Evolutionary conservation across 306 rosid genomes (phyloP).

Genomic region (Neltuma alba): DNA sequence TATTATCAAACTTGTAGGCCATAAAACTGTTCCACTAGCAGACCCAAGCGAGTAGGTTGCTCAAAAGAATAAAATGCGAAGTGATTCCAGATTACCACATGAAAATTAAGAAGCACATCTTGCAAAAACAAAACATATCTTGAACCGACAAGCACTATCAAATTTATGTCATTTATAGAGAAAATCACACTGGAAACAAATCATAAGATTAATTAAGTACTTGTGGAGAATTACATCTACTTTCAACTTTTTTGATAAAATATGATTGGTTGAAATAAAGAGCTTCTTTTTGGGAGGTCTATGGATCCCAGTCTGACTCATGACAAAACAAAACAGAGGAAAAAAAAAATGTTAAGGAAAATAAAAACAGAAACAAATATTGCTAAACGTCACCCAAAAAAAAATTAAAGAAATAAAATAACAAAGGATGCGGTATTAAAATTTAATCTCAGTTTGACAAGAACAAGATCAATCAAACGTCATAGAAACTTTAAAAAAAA

Average conservation of each 20-base stretch:
- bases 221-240: background rate
- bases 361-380: background rate
- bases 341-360: background rate
- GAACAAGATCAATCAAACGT: background rate
- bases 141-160: background rate
- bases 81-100: background rate
- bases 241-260: background rate
- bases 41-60: conserved; percentile 11
- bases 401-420: too few relatives aligned
- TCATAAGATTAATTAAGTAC: background rate
- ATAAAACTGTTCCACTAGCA: background rate
- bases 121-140: background rate
- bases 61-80: background rate
- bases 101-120: background rate
- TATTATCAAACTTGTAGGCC: background rate
- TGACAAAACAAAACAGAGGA: background rate
- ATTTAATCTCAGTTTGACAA: background rate
- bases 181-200: background rate
- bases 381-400: background rate
- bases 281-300: background rate
- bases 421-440: background rate
- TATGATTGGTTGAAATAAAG: background rate
- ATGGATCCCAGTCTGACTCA: background rate
- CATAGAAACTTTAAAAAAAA: background rate
- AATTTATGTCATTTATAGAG: background rate